These are phyloP conservation scores for Phytophthora fragariae DNA, from an alignment of 352 stramenopile species.

Conservation along the genomic window DNA sequence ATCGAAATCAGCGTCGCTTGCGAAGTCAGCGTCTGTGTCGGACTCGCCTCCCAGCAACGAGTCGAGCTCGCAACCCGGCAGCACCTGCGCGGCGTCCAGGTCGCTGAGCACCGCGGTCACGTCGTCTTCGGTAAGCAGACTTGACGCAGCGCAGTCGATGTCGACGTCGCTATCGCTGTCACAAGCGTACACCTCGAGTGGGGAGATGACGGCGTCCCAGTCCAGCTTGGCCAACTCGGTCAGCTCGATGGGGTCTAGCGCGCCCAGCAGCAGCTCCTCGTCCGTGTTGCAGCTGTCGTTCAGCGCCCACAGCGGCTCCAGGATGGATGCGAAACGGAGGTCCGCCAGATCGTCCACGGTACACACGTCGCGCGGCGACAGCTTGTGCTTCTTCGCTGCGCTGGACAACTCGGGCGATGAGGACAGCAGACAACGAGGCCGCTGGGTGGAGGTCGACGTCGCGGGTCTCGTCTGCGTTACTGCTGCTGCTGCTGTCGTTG, in stretches of 20 bases:
- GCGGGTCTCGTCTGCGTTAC: not conserved
- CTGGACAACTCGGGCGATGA: not conserved
- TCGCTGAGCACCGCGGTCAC: constrained; percentile 9
- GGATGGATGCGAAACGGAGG: not conserved
- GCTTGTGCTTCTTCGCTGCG: constrained; percentile 22
- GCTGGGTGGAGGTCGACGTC: constrained; percentile 9
- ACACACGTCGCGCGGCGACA: constrained; percentile 26
- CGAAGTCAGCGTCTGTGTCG: not conserved
- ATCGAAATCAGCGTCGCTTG: not conserved
- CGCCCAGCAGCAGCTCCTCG: constrained; percentile 16
- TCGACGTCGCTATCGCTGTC: not conserved
- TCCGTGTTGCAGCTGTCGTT: constrained; percentile 2
- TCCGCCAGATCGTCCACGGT: constrained; percentile 6
- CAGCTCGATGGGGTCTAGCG: constrained; percentile 26
- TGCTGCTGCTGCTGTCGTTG: not conserved
- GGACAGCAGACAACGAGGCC: constrained; percentile 5
- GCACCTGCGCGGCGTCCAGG: not conserved
- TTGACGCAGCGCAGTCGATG: not conserved
- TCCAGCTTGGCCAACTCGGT: constrained; percentile 21
- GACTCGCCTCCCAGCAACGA: constrained; percentile 6
- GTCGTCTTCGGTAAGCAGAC: constrained; percentile 19
- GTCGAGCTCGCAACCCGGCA: constrained; percentile 20
- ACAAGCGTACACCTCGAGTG: not conserved
- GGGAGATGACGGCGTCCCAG: constrained; percentile 16
- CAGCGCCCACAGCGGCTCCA: constrained; percentile 13